Evolutionary conservation across 2,329 filamentous ascomycete species (phyloP).

Genomic region (Hyphodiscus sp.): DNA sequence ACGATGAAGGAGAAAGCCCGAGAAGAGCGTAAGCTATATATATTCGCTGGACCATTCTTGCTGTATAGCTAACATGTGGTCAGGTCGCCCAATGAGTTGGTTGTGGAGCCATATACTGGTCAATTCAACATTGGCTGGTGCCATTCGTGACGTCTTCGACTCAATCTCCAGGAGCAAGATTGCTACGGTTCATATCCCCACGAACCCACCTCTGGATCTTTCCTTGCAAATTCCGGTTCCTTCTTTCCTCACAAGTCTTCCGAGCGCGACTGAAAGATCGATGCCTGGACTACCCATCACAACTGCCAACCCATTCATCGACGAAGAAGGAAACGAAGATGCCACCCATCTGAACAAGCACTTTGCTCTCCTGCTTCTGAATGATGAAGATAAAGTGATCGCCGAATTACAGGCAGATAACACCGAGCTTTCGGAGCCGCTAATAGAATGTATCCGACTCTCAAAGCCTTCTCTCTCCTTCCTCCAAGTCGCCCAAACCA

Average conservation of each 20-base stretch:
- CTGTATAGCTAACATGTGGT: conserved; percentile 7
- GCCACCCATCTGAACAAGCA: conserved; percentile 72
- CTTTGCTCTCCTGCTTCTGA: conserved; percentile 77
- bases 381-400: conserved; percentile 69
- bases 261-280: conserved; percentile 59
- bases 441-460: conserved; percentile 76
- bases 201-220: conserved; percentile 50
- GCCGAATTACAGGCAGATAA: conserved; percentile 71
- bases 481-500: conserved; percentile 62
- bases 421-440: conserved; percentile 66
- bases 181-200: conserved; percentile 69
- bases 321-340: conserved; percentile 62
- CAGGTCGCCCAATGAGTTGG: conserved; percentile 44
- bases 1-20: conserved; percentile 75
- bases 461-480: conserved; percentile 65
- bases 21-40: conserved; percentile 46
- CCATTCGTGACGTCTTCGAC: conserved; percentile 74
- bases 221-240: conserved; percentile 60
- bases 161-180: conserved; percentile 80
- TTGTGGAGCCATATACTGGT: conserved; percentile 67
- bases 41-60: neutral
- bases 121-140: conserved; percentile 72
- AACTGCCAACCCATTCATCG: conserved; percentile 69
- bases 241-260: conserved; percentile 64
- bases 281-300: conserved; percentile 79